Conservation (phyloP, 192 early-diverging fungal genomes). For the Coemansia sp. region DNA sequence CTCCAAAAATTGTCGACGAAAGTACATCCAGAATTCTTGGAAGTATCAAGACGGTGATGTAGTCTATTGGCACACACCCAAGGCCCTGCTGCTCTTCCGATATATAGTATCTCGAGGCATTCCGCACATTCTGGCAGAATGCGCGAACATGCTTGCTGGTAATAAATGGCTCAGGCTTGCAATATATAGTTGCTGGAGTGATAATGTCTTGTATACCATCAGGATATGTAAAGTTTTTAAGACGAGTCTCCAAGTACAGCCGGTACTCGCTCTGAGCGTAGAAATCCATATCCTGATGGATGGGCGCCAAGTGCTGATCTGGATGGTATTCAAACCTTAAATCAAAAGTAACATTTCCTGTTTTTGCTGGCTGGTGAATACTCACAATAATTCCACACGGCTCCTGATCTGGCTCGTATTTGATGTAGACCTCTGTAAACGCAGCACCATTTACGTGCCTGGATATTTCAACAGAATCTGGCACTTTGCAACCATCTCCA, state of each 20-base stretch:
- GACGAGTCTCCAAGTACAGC: constrained; percentile 8
- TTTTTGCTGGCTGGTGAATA: constrained; percentile 1
- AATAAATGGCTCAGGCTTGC: constrained; percentile 4
- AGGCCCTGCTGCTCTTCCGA: constrained; percentile 49
- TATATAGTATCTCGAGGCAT: constrained; percentile 55
- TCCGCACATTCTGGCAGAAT: constrained; percentile 70
- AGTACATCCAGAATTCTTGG: constrained; percentile 74
- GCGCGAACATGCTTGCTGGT: constrained; percentile 79
- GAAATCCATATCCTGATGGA: constrained; percentile 2
- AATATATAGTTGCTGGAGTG: background rate
- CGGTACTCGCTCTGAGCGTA: background rate
- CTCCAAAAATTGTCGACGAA: constrained; percentile 77
- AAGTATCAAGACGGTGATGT: constrained; percentile 77
- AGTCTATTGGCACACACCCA: constrained; percentile 79
- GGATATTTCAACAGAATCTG: background rate
- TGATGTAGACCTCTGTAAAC: background rate
- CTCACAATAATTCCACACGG: background rate
- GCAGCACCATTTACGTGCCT: background rate
- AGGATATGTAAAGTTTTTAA: constrained; percentile 5
- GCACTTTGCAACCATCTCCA: background rate
- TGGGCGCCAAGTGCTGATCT: constrained; percentile 4
- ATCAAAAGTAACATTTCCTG: background rate
- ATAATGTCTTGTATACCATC: constrained; percentile 4
- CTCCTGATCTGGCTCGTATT: no score
- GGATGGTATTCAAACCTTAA: constrained; percentile 9